phyloP scores from a whole-genome alignment of 1,284 basidiomycete genomes.

The Ustilago hordei region DNA sequence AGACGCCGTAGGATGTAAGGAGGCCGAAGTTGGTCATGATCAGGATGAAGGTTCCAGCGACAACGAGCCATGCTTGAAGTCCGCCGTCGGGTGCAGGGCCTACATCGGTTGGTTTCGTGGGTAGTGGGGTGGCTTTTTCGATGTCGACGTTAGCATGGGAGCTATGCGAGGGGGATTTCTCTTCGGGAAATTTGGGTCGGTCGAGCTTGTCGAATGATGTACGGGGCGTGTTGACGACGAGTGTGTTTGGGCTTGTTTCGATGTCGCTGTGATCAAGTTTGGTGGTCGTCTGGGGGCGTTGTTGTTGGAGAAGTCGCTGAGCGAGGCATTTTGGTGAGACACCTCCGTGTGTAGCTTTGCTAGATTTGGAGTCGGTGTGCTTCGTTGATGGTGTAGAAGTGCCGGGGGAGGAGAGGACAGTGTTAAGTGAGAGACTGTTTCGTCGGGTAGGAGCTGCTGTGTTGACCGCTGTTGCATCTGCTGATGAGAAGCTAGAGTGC shows the following conservation, averaged over 20 bases:
- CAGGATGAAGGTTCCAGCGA: conserved; percentile 42
- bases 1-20: conserved; percentile 50
- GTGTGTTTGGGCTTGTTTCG: conserved; percentile 32
- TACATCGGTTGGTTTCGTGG: neutral
- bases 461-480: conserved; percentile 48
- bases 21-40: conserved; percentile 58
- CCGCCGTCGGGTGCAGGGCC: conserved; percentile 46
- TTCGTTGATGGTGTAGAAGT: neutral
- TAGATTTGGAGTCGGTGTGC: conserved; percentile 2
- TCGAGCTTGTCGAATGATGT: conserved; percentile 34
- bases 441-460: conserved; percentile 43
- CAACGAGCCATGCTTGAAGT: conserved; percentile 47
- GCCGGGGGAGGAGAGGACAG: neutral
- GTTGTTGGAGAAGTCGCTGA: conserved; percentile 38
- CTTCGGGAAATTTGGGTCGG: conserved; percentile 14
- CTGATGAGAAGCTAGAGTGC: conserved; percentile 31
- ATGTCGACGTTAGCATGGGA: conserved; percentile 5
- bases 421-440: conserved; percentile 33
- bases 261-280: conserved; percentile 1
- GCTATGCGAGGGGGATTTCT: neutral
- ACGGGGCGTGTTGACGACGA: conserved; percentile 42
- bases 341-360: conserved; percentile 7
- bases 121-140: conserved; percentile 8
- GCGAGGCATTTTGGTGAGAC: conserved; percentile 47
- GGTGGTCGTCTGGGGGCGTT: conserved; percentile 6